Evolutionary conservation across 257 asterid genomes (phyloP).

Genomic region (Solanum pimpinellifolium): DNA sequence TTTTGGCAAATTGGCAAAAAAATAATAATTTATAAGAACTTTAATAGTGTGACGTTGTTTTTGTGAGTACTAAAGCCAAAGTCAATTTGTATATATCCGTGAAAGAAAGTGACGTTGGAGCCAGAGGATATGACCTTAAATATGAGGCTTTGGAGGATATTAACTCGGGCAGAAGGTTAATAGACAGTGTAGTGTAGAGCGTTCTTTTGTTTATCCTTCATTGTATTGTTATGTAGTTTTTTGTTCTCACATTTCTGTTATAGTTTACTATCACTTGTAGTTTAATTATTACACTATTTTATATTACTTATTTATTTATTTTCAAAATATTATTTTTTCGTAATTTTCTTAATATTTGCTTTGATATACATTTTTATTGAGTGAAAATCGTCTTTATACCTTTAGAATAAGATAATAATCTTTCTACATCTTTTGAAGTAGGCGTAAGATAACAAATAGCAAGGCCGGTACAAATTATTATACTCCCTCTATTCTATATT

Average conservation of each 20-base stretch:
- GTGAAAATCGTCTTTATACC: no score
- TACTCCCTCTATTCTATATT: background rate
- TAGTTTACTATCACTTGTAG: background rate
- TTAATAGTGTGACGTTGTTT: background rate
- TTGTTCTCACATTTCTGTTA: background rate
- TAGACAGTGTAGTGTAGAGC: background rate
- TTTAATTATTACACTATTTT: no score
- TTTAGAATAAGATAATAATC: background rate
- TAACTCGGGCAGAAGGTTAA: background rate
- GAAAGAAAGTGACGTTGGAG: background rate
- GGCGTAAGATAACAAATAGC: background rate
- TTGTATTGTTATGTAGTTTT: no score
- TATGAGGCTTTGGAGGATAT: no score
- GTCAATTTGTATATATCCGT: rapidly evolving
- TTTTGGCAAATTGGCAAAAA: background rate
- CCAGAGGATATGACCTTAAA: background rate
- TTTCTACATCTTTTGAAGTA: no score
- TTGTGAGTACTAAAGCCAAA: background rate
- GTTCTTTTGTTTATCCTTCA: background rate
- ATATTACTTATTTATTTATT: rapidly evolving
- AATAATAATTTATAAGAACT: rapidly evolving
- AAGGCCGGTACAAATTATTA: background rate
- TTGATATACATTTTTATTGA: background rate
- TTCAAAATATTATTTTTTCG: no score
- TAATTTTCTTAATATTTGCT: no score